phyloP scores from a whole-genome alignment of 148 eudicot genomes.

The Fagopyrum esculentum region DNA sequence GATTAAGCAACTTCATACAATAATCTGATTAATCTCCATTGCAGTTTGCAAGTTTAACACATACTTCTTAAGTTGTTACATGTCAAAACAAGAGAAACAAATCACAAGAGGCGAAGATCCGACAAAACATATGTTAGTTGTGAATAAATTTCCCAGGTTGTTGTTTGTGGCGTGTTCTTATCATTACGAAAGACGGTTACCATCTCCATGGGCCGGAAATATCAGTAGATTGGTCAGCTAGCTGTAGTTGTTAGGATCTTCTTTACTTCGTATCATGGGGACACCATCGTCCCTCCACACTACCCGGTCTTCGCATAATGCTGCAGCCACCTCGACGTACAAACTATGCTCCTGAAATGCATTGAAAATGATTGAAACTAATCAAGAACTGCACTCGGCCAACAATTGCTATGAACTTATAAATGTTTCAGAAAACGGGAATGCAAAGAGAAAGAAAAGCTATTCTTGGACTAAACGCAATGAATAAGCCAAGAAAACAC shows the following conservation, averaged over 20 bases:
- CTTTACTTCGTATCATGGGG: conserved; percentile 62
- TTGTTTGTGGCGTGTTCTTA: not conserved
- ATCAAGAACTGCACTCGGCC: not conserved
- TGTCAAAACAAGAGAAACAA: not conserved
- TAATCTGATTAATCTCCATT: no score
- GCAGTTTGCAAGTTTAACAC: not conserved
- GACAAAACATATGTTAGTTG: not conserved
- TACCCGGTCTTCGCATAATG: conserved; percentile 69
- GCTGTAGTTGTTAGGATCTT: conserved; percentile 40
- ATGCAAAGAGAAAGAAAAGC: not conserved
- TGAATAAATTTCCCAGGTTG: not conserved
- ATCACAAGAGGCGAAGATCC: not conserved
- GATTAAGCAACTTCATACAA: no score
- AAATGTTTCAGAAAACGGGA: not conserved
- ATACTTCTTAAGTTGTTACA: not conserved
- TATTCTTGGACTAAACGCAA: not conserved
- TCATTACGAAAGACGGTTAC: not conserved
- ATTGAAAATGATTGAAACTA: not conserved
- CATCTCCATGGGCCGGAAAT: not conserved
- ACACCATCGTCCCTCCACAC: conserved; percentile 89
- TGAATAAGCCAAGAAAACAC: not conserved
- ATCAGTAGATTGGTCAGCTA: conserved; percentile 19
- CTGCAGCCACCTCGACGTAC: conserved; percentile 70
- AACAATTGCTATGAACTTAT: not conserved
- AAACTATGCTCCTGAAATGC: conserved; percentile 59